Conservation (phyloP, 371 early-diverging fungal species). For the Mortierella sp. region DNA sequence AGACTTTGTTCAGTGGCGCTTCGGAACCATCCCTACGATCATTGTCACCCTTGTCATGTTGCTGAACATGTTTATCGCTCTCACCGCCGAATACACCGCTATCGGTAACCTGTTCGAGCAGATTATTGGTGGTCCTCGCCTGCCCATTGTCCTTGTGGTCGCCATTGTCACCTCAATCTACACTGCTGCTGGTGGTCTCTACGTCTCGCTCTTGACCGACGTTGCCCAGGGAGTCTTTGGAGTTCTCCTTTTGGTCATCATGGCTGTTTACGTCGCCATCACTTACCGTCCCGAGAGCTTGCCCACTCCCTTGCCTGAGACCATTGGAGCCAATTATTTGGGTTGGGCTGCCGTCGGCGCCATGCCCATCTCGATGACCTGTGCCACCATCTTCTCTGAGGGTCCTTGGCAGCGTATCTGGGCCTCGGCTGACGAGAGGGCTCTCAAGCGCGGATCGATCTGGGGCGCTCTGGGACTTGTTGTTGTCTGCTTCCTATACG, state of each 20-base stretch:
- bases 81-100: constrained; percentile 68
- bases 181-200: constrained; percentile 75
- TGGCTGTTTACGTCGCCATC: constrained; percentile 64
- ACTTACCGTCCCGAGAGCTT: constrained; percentile 62
- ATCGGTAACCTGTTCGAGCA: constrained; percentile 64
- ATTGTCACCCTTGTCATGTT: constrained; percentile 64
- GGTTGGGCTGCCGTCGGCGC: constrained; percentile 66
- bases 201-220: constrained; percentile 72
- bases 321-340: constrained; percentile 60
- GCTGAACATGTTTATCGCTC: constrained; percentile 63
- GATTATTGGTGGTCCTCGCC: constrained; percentile 62
- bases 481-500: constrained; percentile 67
- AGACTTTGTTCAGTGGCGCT: constrained; percentile 66
- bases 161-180: constrained; percentile 68
- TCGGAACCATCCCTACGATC: constrained; percentile 58
- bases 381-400: constrained; percentile 71
- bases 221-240: constrained; percentile 66
- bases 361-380: constrained; percentile 65
- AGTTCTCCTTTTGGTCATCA: constrained; percentile 54
- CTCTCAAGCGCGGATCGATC: constrained; percentile 62
- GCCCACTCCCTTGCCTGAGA: constrained; percentile 59
- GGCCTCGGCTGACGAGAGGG: constrained; percentile 66
- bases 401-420: constrained; percentile 75
- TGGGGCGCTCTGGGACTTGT: constrained; percentile 59
- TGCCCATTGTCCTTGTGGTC: constrained; percentile 66